Evolutionary conservation across 106 monocot species (phyloP), one percentile per base, ranked within the genome.

Genomic region (Allium cepa): DNA sequence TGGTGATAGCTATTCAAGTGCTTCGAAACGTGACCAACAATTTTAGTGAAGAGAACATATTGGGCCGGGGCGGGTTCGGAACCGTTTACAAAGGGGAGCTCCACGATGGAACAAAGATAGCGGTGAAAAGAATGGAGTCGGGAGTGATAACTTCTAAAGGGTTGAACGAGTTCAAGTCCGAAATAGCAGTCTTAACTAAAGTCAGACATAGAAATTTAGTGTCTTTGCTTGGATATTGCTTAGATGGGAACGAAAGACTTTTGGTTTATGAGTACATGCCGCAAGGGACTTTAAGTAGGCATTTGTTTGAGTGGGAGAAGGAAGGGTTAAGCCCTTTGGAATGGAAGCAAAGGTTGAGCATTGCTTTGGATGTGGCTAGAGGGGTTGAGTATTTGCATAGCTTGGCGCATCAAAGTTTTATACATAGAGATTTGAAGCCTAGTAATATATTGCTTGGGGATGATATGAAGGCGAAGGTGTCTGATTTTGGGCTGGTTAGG

Each of bases 391-490:
- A 78, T 27, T 27, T 78, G 63, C 77, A 78, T 18, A 78, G 67
- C 47, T 60, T 78, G 66, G 78, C 78, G 7, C 67, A 78, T 52
- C 72, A 78, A 28, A 78, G 78, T 59, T 73, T 78, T 22, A 62
- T 72, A 8, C 71, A 72, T 51, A 72, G 71, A 26, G 71, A 72
- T 53, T 49, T 72, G 62, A 61, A 61, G 51, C 71, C 71, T 3
- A 62, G 27, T 15, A 72, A 82, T 36, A 82, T 82, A 27, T 73
- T 82, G 55, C 78, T 82, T 47, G 82, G 78, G n/a, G 78, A 82
- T 63, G 78, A 78, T 63, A 78, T 82, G 82, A 82, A 78, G 77
- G 82, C 82, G 10, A 82, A 82, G 60, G 82, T 78, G 7, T 68
- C 81, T 47, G 81, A 82, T 49, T 82, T 82, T 49, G 81, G 81